Conservation (phyloP, 192 early-diverging fungal species). For the Mortierella claussenii region DNA sequence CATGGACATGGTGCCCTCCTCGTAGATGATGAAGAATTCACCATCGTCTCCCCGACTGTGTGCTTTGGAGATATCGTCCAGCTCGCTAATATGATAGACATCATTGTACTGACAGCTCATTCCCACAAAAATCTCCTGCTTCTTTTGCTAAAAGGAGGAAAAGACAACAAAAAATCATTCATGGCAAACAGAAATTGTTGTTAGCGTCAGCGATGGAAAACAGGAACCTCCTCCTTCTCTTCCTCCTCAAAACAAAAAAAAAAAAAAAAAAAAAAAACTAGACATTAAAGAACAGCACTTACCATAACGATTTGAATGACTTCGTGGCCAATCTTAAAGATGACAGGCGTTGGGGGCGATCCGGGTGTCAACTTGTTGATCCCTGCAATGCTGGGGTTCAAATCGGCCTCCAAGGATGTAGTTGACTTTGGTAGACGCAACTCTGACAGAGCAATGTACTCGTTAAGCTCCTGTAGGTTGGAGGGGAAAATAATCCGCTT, state of each 20-base stretch:
- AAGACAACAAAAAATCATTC: not conserved
- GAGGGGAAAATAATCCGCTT: slow-evolving; percentile 78
- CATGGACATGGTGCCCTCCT: slow-evolving; percentile 70
- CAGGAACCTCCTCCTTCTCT: too few species aligned
- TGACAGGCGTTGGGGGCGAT: slow-evolving; percentile 74
- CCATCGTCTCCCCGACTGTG: slow-evolving; percentile 69
- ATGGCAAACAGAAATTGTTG: too few species aligned
- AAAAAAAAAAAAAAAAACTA: not conserved
- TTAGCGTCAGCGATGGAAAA: too few species aligned
- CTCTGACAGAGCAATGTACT: slow-evolving; percentile 78
- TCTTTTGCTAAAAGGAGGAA: slow-evolving; percentile 58
- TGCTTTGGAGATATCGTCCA: slow-evolving; percentile 71
- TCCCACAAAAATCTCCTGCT: slow-evolving; percentile 81
- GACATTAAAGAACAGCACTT: slow-evolving; percentile 1
- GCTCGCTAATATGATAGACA: slow-evolving; percentile 86
- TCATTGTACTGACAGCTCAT: slow-evolving; percentile 83
- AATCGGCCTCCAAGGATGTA: slow-evolving; percentile 77
- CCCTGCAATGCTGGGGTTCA: slow-evolving; percentile 69
- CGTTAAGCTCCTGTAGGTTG: slow-evolving; percentile 74
- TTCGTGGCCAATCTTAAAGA: slow-evolving; percentile 84
- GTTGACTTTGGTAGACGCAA: slow-evolving; percentile 82
- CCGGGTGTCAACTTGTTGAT: slow-evolving; percentile 77
- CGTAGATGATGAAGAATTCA: slow-evolving; percentile 84
- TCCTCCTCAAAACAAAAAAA: not conserved
- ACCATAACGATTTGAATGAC: slow-evolving; percentile 82